Base-by-base conservation (phyloP, 2,329 filamentous ascomycete genomes). In the Coniella lustricola region DNA sequence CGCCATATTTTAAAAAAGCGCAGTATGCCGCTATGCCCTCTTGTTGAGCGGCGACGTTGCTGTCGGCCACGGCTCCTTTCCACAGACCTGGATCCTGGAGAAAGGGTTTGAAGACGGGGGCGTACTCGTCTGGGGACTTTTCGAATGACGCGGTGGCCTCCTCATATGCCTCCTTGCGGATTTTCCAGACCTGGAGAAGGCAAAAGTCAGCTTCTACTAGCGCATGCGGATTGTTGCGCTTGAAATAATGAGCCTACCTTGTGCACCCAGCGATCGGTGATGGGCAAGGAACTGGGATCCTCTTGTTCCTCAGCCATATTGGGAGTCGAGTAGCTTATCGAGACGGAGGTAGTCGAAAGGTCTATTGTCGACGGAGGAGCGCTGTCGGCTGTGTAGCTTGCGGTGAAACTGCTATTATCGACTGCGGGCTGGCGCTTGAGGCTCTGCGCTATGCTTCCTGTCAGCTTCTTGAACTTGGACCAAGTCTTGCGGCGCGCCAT, bases 1-100 rank as follows among this genome's bases (percentile, higher is more conserved):
- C 90, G 51, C 89, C 89, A 61, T 86, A 95, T 62, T 97, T 91
- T 49, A 98, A 76, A 64, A 97, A 98, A 1, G 89, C 84, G 67
- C 90, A 95, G 60, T 95, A 79, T 33, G 91, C 86, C 41, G 79
- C 82, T 41, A 98, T 80, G 53, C 87, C 93, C 59, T 98, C 94
- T 68, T 94, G 85, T 66, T 98, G 93, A 31, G 94, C 93, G 16
- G 91, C 93, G 50, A 98, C 93, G 60, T 98, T 98, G 47, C 90
- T 93, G 67, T 98, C 93, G 59, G 84, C 82, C 7, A 93, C 91
- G 1, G 90, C 93, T 32, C 82, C 84, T 66, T 97, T 97, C 91
- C 90, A 96, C 52, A 98, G 66, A 54, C 82, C 73, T 1, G 90
- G 76, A 57, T 98, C 93, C 63, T 86, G 82, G 53, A 93, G 69